phyloP scores from a whole-genome alignment of 371 early-diverging fungal genomes.

The Rhizomucor miehei region DNA sequence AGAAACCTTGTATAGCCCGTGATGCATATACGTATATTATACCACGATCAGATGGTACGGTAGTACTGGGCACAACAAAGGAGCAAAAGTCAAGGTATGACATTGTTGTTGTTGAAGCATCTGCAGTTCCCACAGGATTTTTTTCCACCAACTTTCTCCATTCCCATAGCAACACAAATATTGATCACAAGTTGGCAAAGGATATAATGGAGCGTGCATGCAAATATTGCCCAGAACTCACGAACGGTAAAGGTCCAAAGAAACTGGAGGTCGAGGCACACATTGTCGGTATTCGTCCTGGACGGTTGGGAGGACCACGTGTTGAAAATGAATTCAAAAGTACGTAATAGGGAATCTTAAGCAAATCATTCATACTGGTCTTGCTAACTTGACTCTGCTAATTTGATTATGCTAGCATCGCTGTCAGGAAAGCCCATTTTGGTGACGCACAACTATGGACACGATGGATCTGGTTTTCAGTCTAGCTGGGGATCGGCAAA shows the following conservation, averaged over 20 bases:
- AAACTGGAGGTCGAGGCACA: constrained; percentile 51
- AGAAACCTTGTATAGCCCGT: constrained; percentile 8
- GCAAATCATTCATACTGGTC: too few relatives aligned
- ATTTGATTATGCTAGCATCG: too few relatives aligned
- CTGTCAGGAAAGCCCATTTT: constrained; percentile 41
- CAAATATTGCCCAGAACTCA: constrained; percentile 34
- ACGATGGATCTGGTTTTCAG: constrained; percentile 62
- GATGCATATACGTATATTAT: constrained; percentile 64
- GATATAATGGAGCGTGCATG: constrained; percentile 20
- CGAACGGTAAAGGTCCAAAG: constrained; percentile 28
- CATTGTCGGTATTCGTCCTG: constrained; percentile 62
- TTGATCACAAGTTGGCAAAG: constrained; percentile 10
- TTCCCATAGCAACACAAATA: not conserved
- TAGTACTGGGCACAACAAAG: constrained; percentile 75
- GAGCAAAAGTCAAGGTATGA: constrained; percentile 54
- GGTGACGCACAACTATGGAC: constrained; percentile 75
- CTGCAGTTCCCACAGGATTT: not conserved
- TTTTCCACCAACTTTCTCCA: too few relatives aligned
- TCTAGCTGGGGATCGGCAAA: constrained; percentile 72
- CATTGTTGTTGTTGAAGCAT: not conserved
- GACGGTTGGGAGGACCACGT: constrained; percentile 63
- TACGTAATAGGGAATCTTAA: constrained; percentile 18
- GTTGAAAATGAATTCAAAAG: constrained; percentile 56
- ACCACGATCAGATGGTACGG: constrained; percentile 72
- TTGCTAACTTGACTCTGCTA: too few relatives aligned